Base-by-base conservation (phyloP, 1,284 basidiomycete species). In the Anthracocystis setariae region DNA sequence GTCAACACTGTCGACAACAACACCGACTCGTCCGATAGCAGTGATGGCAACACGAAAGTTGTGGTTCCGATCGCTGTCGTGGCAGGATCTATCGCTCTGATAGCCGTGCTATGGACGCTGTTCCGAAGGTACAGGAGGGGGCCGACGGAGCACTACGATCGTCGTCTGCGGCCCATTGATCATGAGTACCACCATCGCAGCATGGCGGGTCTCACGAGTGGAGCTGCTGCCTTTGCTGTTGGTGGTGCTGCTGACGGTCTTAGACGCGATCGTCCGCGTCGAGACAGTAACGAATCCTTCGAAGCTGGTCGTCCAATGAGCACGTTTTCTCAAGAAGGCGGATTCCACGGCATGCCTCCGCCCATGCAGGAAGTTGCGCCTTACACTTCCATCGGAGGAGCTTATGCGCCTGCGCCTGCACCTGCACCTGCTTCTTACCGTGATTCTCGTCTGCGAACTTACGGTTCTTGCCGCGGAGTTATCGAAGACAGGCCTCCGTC, bases 1-100 rank as follows among this genome's bases (percentile, higher is more conserved):
- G 58, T 21, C 32, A 57, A 50, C 49, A 29, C 29, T 29, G 46
- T 51, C 17, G 55, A 55, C 69, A 58, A 62, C 66, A 62, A 39
- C 45, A 50, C 32, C 49, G 46, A 24, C 29, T 54, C 52, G 8
- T 43, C 46, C 10, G 50, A 23, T 29, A 37, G 50, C 33, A 61
- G 48, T 39, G 64, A 61, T 39, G 64, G 64, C 24, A 67, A 47
- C 17, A 64, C 57, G 52, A 74, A 74, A 20, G 61, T 74, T 5
- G 72, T 72, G 7, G 64, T 74, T 2, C 72, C 72, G 5, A 74
- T 74, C 32, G 68, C 71, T 7, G 61, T 74, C 7, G 57, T 74
- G 15, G 57, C 57, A n/a, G 56, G 55, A 1, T 58, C 56, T 5
- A 25, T 74, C 21, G 64, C 62, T 3, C 15, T 64, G 7, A 65